Evolutionary conservation across 1,284 basidiomycete genomes (phyloP).

Genomic region (Apiotrichum montevideense): DNA sequence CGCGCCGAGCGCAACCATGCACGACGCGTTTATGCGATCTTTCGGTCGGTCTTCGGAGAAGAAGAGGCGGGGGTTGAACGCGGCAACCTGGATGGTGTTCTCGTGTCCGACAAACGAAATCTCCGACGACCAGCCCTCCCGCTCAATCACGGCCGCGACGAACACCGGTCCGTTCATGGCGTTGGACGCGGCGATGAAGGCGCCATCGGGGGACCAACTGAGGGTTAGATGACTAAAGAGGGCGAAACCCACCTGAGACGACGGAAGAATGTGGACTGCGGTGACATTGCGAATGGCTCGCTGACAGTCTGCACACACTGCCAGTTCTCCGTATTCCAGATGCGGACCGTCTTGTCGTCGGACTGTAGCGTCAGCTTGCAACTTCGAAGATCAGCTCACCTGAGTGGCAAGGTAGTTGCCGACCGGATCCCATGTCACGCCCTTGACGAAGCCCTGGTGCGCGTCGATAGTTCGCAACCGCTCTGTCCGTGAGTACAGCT

Average conservation of each 20-base stretch:
- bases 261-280: constrained; percentile 90
- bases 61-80: constrained; percentile 90
- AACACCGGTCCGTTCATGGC: constrained; percentile 98
- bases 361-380: constrained; percentile 53
- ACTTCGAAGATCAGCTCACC: constrained; percentile 28
- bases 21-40: constrained; percentile 33
- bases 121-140: constrained; percentile 78
- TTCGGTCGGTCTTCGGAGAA: constrained; percentile 55
- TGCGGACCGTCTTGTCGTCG: constrained; percentile 91
- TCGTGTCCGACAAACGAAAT: constrained; percentile 94
- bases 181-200: constrained; percentile 92
- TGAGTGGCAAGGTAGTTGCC: constrained; percentile 91
- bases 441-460: constrained; percentile 96
- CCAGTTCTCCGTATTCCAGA: constrained; percentile 96
- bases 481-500: constrained; percentile 50
- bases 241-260: constrained; percentile 63
- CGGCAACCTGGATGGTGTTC: constrained; percentile 94
- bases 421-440: constrained; percentile 96
- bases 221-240: not conserved
- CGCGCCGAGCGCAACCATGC: constrained; percentile 77
- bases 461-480: constrained; percentile 73
- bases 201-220: constrained; percentile 99
- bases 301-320: constrained; percentile 70
- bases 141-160: constrained; percentile 87
- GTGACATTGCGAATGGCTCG: constrained; percentile 88